These are phyloP conservation scores for Calonectria pauciramosa DNA, from an alignment of 2,329 filamentous ascomycete species.

Conservation along the genomic window DNA sequence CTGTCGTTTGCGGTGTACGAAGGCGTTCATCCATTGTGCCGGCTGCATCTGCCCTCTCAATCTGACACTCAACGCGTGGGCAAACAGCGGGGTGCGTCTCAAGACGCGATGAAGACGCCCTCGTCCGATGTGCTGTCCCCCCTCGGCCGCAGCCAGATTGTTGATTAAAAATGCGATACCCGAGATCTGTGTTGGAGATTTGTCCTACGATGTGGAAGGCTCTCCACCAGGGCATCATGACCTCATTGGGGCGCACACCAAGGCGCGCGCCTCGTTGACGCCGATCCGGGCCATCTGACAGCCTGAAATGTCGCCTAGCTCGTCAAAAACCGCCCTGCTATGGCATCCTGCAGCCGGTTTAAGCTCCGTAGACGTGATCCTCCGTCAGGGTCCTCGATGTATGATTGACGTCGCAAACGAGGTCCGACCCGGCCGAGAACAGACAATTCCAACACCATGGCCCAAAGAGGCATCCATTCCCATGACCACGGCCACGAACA, in stretches of 20 bases:
- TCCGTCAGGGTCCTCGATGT: conserved; percentile 18
- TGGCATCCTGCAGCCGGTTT: not conserved
- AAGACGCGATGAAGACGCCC: not conserved
- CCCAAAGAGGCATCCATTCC: conserved; percentile 41
- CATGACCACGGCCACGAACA: conserved; percentile 19
- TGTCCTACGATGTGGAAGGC: not conserved
- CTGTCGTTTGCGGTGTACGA: not conserved
- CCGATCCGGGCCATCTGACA: not conserved
- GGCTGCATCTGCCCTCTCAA: conserved; percentile 5
- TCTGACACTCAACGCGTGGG: not conserved
- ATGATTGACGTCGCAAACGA: conserved; percentile 6
- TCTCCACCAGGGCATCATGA: not conserved
- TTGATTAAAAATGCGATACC: conserved; percentile 17
- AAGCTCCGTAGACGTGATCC: conserved; percentile 5
- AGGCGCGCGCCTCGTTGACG: not conserved
- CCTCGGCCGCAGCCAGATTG: not conserved
- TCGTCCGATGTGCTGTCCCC: conserved; percentile 2
- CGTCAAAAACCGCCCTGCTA: not conserved
- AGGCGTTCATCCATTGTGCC: conserved; percentile 5
- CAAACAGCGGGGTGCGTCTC: conserved; percentile 4
- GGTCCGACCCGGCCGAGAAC: conserved; percentile 24
- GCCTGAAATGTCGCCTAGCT: not conserved
- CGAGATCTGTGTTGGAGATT: conserved; percentile 22
- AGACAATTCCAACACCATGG: conserved; percentile 33
- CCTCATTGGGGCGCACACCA: not conserved